phyloP scores from a whole-genome alignment of 176 grass and related monocot species.

The Puccinellia tenuiflora region DNA sequence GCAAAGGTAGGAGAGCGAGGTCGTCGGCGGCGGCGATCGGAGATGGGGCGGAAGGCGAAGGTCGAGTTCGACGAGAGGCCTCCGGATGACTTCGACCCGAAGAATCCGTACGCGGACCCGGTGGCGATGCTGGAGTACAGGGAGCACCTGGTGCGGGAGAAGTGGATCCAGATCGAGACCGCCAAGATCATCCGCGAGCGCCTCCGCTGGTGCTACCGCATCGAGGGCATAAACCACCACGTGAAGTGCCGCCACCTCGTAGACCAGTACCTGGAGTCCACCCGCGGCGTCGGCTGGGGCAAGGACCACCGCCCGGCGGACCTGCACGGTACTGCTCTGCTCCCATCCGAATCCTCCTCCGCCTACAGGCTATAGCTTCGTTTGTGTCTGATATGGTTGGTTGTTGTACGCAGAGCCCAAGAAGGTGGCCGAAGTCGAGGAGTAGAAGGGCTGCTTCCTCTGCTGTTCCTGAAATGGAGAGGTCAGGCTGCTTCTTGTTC shows the following conservation, averaged over 20 bases:
- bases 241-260: slow-evolving; percentile 95
- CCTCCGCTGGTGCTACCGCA: slow-evolving; percentile 93
- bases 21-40: slow-evolving; percentile 4
- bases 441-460: slow-evolving; percentile 8
- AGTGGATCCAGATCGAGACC: slow-evolving; percentile 99
- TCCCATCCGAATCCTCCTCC: neutral
- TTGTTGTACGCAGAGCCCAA: slow-evolving; percentile 46
- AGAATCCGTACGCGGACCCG: slow-evolving; percentile 82
- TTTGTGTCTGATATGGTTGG: neutral
- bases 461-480: slow-evolving; percentile 22
- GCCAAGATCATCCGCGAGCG: slow-evolving; percentile 97
- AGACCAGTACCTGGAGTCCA: slow-evolving; percentile 86
- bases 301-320: slow-evolving; percentile 74
- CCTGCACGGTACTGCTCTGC: slow-evolving; percentile 42
- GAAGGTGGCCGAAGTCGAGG: slow-evolving; percentile 46
- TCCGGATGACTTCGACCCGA: slow-evolving; percentile 86
- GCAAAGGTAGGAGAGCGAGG: neutral
- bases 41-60: slow-evolving; percentile 93
- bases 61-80: slow-evolving; percentile 91
- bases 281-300: slow-evolving; percentile 86
- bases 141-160: slow-evolving; percentile 95
- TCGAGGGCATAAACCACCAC: slow-evolving; percentile 90
- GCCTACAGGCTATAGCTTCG: neutral
- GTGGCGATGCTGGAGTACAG: slow-evolving; percentile 96
- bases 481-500: slow-evolving; percentile 29